Conservation (phyloP, 2,329 filamentous ascomycete species). For the Neodidymelliopsis sp. region DNA sequence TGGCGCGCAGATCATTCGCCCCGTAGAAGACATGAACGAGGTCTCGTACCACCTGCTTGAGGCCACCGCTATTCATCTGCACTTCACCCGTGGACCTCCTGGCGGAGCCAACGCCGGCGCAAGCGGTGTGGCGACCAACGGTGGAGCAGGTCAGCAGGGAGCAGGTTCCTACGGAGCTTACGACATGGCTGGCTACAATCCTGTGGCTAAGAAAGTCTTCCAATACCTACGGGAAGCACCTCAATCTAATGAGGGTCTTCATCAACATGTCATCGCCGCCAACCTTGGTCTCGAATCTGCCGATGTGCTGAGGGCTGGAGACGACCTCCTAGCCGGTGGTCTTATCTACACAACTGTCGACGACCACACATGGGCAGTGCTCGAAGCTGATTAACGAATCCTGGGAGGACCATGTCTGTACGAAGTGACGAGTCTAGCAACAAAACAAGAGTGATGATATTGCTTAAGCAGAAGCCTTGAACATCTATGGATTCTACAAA, state of each 20-base stretch:
- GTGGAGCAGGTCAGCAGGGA: constrained; percentile 30
- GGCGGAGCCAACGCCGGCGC: constrained; percentile 51
- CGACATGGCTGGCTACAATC: constrained; percentile 47
- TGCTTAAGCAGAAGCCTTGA: not conserved
- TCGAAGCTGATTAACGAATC: constrained; percentile 63
- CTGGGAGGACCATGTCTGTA: not conserved
- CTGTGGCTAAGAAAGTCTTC: constrained; percentile 75
- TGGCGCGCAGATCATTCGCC: constrained; percentile 79
- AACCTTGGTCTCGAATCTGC: constrained; percentile 69
- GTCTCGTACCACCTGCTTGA: constrained; percentile 92
- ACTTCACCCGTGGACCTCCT: constrained; percentile 76
- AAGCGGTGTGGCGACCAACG: constrained; percentile 47
- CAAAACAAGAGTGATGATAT: not conserved
- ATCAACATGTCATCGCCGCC: constrained; percentile 78
- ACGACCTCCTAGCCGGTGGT: constrained; percentile 78
- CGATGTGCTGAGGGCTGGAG: constrained; percentile 78
- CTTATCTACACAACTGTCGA: constrained; percentile 91
- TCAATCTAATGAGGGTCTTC: constrained; percentile 81
- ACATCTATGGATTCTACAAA: constrained; percentile 13
- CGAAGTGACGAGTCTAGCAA: not conserved
- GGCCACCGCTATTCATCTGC: constrained; percentile 85
- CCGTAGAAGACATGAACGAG: constrained; percentile 87
- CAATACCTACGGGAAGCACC: constrained; percentile 70
- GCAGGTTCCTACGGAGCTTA: constrained; percentile 44
- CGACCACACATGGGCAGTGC: constrained; percentile 87